These are phyloP conservation scores for Waitea zeae DNA, from an alignment of 1,284 basidiomycete genomes.

Conservation along the genomic window DNA sequence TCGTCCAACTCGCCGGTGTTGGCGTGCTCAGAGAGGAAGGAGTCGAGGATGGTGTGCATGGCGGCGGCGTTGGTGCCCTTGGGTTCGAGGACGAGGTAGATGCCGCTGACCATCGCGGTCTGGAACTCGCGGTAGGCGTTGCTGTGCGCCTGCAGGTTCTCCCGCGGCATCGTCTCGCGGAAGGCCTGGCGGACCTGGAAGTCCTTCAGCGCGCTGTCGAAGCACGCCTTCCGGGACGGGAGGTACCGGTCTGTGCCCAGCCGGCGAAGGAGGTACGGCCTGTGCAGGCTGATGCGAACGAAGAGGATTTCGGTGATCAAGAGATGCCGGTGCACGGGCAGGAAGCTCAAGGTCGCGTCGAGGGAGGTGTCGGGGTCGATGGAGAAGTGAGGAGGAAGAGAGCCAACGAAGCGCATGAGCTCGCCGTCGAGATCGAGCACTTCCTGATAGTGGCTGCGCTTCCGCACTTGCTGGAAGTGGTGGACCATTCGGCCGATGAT, in stretches of 20 bases:
- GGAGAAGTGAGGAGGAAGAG: slow-evolving; percentile 62
- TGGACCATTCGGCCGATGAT: slow-evolving; percentile 90
- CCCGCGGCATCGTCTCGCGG: slow-evolving; percentile 36
- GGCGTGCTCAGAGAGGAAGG: slow-evolving; percentile 59
- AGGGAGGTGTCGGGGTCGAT: slow-evolving; percentile 67
- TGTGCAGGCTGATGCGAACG: slow-evolving; percentile 60
- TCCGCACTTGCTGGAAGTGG: slow-evolving; percentile 84
- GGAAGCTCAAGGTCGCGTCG: slow-evolving; percentile 44
- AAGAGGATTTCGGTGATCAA: slow-evolving; percentile 68
- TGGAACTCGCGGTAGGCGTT: slow-evolving; percentile 76
- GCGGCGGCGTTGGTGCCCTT: slow-evolving; percentile 42
- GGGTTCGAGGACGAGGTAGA: slow-evolving; percentile 66
- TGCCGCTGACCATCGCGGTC: slow-evolving; percentile 73
- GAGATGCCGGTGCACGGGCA: slow-evolving; percentile 65
- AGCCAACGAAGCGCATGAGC: slow-evolving; percentile 58
- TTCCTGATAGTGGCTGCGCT: slow-evolving; percentile 72
- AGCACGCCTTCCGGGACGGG: slow-evolving; percentile 59
- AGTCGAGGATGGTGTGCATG: slow-evolving; percentile 66
- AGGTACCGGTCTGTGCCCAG: slow-evolving; percentile 59
- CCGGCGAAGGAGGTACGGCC: slow-evolving; percentile 62
- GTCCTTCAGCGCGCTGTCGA: slow-evolving; percentile 65
- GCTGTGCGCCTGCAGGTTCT: slow-evolving; percentile 48
- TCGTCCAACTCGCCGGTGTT: slow-evolving; percentile 55
- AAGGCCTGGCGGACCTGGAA: slow-evolving; percentile 55
- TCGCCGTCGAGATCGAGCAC: slow-evolving; percentile 77